Conservation (phyloP, 805 yeast species). For the Wickerhamiella sergipiensis region DNA sequence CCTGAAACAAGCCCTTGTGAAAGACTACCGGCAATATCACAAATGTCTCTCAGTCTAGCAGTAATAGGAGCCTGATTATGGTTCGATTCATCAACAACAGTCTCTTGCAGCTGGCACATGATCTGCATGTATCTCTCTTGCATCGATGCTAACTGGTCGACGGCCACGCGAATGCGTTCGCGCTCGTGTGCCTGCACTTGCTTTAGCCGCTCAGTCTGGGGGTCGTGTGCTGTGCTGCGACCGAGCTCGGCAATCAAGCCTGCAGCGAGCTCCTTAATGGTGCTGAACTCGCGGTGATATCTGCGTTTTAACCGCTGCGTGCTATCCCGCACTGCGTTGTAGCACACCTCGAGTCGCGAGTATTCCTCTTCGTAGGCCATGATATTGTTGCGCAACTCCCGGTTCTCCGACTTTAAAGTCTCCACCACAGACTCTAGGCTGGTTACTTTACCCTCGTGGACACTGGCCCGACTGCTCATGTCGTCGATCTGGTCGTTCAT, state of each 20-base stretch:
- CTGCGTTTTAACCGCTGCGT: neutral
- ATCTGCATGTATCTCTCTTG: neutral
- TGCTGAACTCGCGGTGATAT: neutral
- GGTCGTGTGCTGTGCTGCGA: neutral
- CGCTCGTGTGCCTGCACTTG: neutral
- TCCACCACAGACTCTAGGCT: neutral
- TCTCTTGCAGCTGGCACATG: neutral
- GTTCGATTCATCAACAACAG: neutral
- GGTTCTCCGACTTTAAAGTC: neutral
- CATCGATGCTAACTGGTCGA: neutral
- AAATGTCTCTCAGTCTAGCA: neutral
- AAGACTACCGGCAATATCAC: neutral
- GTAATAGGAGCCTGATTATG: neutral
- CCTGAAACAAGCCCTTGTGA: neutral
- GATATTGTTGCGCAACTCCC: neutral
- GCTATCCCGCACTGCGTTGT: constrained; percentile 1
- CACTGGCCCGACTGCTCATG: neutral
- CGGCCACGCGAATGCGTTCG: neutral
- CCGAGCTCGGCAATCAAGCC: neutral
- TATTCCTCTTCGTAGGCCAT: neutral
- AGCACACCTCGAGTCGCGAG: neutral
- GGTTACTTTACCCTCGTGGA: neutral
- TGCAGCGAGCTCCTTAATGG: neutral
- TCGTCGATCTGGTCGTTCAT: neutral
- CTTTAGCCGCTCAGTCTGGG: neutral